Evolutionary conservation across 768 basidiomycete species (phyloP), one percentile per base, ranked within the genome.

Genomic region (Leccinum uliginosum): DNA sequence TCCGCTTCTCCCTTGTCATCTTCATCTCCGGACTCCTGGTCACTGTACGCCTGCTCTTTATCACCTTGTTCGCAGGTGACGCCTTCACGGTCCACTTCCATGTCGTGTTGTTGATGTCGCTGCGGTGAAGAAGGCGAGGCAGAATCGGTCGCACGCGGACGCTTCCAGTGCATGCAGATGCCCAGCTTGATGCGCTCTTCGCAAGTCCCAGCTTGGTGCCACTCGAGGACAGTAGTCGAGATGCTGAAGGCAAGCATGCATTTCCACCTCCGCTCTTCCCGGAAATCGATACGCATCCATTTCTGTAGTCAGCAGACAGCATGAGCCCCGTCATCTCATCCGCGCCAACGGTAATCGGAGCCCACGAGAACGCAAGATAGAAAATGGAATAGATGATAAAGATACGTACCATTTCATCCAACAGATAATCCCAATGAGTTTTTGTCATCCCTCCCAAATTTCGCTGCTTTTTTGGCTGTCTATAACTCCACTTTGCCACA

Each of bases 261-360:
- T 71, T 98, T 98, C 94, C 94, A 98, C 64, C 81, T 84, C 40
- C 91, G 80, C 67, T 99, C 97, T 71, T 98, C 95, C 19, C 91
- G 85, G 62, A 97, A 98, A 69, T 99, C 97, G 35, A 83, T 83
- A 26, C 92, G 89, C 83, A 99, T 88, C 97, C 97, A 99, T 83
- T 89, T 92, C 95, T 94, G 62, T 50, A 38, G 21, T 54, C 15
- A 34, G 59, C 48, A 51, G 48, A 45, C 34, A 23, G n/a, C 48
- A 51, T 65, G 45, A 69, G 67, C 24, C 14, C 38, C 26, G 0
- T 46, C 26, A 45, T 23, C 14, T 45, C 30, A 45, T 47, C 40
- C 12, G 23, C 19, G 50, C 30, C 43, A 51, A 35, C 23, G 32
- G 55, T 7, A 43, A 26, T 23, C 34, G 24, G 43, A 43, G 40